Evolutionary conservation across 2,329 filamentous ascomycete species (phyloP).

Genomic region (Fusarium siculi): DNA sequence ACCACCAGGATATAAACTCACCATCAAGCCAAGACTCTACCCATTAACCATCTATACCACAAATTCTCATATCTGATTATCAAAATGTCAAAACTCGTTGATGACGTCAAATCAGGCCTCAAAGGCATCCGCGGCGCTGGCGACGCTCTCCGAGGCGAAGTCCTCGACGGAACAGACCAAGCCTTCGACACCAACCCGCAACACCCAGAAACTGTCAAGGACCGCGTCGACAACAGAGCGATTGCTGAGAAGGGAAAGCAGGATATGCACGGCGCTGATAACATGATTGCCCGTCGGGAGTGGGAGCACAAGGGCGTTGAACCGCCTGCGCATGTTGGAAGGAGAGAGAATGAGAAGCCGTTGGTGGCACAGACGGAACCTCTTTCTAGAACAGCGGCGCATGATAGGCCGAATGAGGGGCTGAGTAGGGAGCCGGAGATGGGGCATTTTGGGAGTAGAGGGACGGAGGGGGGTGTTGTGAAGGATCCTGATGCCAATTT

Average conservation of each 20-base stretch:
- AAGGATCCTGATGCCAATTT: neutral
- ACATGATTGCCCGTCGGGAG: slow-evolving; percentile 36
- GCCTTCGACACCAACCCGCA: slow-evolving; percentile 30
- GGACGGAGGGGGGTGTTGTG: neutral
- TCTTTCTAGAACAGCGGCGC: neutral
- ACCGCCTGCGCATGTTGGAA: slow-evolving; percentile 1
- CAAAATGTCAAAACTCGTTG: slow-evolving; percentile 35
- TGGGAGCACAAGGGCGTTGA: slow-evolving; percentile 25
- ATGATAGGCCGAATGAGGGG: slow-evolving; percentile 12
- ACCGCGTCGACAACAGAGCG: slow-evolving; percentile 5
- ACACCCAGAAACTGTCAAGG: slow-evolving; percentile 15
- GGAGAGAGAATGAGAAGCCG: neutral
- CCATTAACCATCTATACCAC: too few relatives aligned
- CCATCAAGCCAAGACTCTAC: neutral
- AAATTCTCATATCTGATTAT: too few relatives aligned
- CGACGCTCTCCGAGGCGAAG: slow-evolving; percentile 34
- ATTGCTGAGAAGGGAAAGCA: slow-evolving; percentile 34
- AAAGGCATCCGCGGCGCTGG: slow-evolving; percentile 40
- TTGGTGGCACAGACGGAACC: neutral
- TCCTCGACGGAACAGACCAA: slow-evolving; percentile 35
- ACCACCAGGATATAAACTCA: neutral
- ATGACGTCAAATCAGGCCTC: slow-evolving; percentile 40
- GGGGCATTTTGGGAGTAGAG: slow-evolving; percentile 11
- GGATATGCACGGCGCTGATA: slow-evolving; percentile 26
- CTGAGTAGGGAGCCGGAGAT: slow-evolving; percentile 17